Conservation (phyloP, 805 yeast species). For the Spathaspora boniae region DNA sequence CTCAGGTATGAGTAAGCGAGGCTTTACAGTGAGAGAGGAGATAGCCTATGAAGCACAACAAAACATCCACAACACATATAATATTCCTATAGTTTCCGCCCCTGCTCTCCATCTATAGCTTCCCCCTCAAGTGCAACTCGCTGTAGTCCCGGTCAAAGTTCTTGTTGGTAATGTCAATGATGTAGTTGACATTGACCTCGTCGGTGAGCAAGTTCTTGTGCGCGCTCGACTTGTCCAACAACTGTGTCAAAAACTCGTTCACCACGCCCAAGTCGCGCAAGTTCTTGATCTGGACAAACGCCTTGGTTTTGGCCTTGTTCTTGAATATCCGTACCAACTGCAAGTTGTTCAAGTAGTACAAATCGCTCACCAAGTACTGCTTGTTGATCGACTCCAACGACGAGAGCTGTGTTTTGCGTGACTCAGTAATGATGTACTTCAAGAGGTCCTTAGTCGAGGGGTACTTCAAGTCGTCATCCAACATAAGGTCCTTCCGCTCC, state of each 20-base stretch:
- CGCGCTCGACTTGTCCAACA: constrained; percentile 12
- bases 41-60: too few species aligned
- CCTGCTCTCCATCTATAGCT: constrained; percentile 14
- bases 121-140: constrained; percentile 8
- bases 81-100: too few species aligned
- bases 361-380: constrained; percentile 38
- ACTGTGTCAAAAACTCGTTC: constrained; percentile 18
- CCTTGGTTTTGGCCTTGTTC: constrained; percentile 39
- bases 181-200: constrained; percentile 22
- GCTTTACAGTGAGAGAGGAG: too few species aligned
- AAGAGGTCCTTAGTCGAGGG: constrained; percentile 33
- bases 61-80: too few species aligned
- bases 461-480: constrained; percentile 19
- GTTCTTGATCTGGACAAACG: constrained; percentile 33
- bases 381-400: constrained; percentile 38
- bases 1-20: too few species aligned
- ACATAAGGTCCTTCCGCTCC: constrained; percentile 6
- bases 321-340: constrained; percentile 33
- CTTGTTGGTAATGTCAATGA: constrained; percentile 35
- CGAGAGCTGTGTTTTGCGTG: constrained; percentile 19
- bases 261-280: constrained; percentile 25
- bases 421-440: constrained; percentile 21
- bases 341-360: constrained; percentile 36
- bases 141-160: constrained; percentile 16
- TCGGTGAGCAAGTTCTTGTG: constrained; percentile 11